Evolutionary conservation across 1,139 yeast genomes (phyloP).

Genomic region (Hemisphaericaspora subhashii): DNA sequence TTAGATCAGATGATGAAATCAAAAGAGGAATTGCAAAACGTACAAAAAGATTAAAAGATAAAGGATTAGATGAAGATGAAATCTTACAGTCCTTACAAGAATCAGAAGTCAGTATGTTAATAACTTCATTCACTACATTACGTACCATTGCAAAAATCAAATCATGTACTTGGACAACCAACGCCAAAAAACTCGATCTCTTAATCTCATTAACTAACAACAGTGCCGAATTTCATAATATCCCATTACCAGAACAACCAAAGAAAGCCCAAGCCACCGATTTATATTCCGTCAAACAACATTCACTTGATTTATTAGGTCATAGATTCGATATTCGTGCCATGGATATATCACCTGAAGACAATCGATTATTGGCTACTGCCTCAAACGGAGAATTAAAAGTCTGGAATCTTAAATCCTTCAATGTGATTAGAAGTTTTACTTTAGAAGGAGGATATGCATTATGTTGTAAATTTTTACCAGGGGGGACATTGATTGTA

Average conservation of each 20-base stretch:
- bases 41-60: conserved; percentile 74
- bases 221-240: conserved; percentile 65
- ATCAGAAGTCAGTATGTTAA: conserved; percentile 56
- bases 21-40: conserved; percentile 76
- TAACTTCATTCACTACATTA: conserved; percentile 63
- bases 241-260: conserved; percentile 48
- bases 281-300: conserved; percentile 34
- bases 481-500: conserved; percentile 86
- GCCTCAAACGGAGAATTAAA: conserved; percentile 90
- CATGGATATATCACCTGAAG: conserved; percentile 80
- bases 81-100: conserved; percentile 52
- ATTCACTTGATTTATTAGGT: conserved; percentile 73
- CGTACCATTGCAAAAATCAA: conserved; percentile 59
- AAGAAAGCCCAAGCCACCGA: conserved; percentile 47
- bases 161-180: conserved; percentile 55
- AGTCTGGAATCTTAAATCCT: conserved; percentile 80
- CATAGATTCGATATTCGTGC: conserved; percentile 90
- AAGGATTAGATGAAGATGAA: conserved; percentile 63
- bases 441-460: conserved; percentile 78
- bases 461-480: conserved; percentile 75
- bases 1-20: conserved; percentile 77
- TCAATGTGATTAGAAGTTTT: conserved; percentile 78
- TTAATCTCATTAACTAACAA: conserved; percentile 70
- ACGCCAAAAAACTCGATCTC: conserved; percentile 49
- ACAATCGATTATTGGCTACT: conserved; percentile 77